phyloP scores from a whole-genome alignment of 805 yeast species.

The Candida pini region DNA sequence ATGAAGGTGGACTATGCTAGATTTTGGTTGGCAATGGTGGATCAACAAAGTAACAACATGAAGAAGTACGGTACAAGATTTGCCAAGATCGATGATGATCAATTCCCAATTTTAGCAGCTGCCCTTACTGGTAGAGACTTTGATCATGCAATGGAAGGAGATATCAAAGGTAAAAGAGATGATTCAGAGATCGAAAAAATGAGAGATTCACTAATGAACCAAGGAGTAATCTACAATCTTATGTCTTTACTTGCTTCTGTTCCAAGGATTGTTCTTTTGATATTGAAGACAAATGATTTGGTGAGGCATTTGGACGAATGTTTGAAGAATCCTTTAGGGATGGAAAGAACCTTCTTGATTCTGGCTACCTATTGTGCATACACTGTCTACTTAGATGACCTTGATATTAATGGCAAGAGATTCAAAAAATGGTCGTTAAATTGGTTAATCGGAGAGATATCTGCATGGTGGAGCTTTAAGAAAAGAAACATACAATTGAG shows the following conservation, averaged over 20 bases:
- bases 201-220: slow-evolving; percentile 55
- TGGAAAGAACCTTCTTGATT: slow-evolving; percentile 80
- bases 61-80: slow-evolving; percentile 65
- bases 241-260: slow-evolving; percentile 74
- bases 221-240: slow-evolving; percentile 62
- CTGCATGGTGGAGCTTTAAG: slow-evolving; percentile 29
- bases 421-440: slow-evolving; percentile 13
- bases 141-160: slow-evolving; percentile 62
- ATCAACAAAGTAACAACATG: slow-evolving; percentile 63
- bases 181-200: slow-evolving; percentile 62
- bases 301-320: slow-evolving; percentile 85
- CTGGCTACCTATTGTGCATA: slow-evolving; percentile 87
- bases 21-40: slow-evolving; percentile 87
- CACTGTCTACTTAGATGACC: slow-evolving; percentile 65
- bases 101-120: slow-evolving; percentile 81
- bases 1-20: slow-evolving; percentile 80
- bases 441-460: slow-evolving; percentile 23
- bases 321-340: slow-evolving; percentile 76
- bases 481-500: slow-evolving; percentile 27
- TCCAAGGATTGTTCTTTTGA: slow-evolving; percentile 81
- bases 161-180: slow-evolving; percentile 49
- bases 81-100: slow-evolving; percentile 72
- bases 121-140: slow-evolving; percentile 95
- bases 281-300: slow-evolving; percentile 89
- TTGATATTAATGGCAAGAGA: slow-evolving; percentile 4